Base-by-base conservation (phyloP, 1,284 basidiomycete genomes). In the Tilletia indica region DNA sequence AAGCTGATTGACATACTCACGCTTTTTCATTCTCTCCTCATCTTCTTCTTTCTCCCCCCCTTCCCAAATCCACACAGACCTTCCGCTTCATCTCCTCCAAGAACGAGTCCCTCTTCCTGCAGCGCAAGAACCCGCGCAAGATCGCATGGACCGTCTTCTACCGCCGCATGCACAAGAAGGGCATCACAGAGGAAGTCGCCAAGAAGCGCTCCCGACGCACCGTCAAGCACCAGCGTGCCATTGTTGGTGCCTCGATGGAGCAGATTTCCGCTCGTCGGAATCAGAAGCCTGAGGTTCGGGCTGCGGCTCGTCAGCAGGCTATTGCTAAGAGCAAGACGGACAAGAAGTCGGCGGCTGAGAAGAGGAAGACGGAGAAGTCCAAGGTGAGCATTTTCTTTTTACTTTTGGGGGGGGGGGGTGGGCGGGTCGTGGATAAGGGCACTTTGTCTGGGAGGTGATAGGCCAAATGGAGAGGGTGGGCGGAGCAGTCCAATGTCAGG, bases 161-260 rank as follows among this genome's bases (percentile, higher is more conserved):
- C 91, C 92, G 96, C 82, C 92, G 94, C 83, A 94, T 97, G 91
- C 97, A 99, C 91, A 97, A 97, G 91, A 99, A 99, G 92, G 96
- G 95, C 86, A 90, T 99, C 86, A 94, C 94, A 70, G 96, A 99
- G 88, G 96, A 99, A 75, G 91, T 95, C 71, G 93, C 94, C 85
- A 99, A 98, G 94, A 97, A 97, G 89, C 92, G 95, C 82, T 93
- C 93, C 73, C 92, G 95, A 87, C 91, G 92, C 87, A 95, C 93
- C 77, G 93, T 98, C 85, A 99, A 99, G 89, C 91, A 94, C 89
- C 91, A 97, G 88, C 93, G 97, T 86, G 97, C 96, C 78, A 94
- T 99, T 85, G 94, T 96, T 83, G 97, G 97, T 87, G 93, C 94
- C 78, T 94, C 97, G 86, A 89, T 98, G 77, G 89, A 91, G 74